These are phyloP conservation scores for Conoideocrella luteorostrata DNA, from an alignment of 2,329 filamentous ascomycete genomes.

Conservation along the genomic window DNA sequence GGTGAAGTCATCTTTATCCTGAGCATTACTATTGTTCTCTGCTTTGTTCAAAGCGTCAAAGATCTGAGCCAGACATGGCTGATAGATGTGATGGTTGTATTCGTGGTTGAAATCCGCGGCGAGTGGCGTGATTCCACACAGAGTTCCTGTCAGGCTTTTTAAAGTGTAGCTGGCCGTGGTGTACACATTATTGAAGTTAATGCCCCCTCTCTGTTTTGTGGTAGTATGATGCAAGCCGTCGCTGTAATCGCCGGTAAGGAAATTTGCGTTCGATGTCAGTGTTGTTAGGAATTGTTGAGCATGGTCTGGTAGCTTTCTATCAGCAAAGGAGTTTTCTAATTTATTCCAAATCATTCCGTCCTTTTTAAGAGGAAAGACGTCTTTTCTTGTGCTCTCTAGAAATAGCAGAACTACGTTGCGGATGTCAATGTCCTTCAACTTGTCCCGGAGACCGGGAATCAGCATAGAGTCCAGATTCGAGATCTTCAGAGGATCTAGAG, in stretches of 20 bases:
- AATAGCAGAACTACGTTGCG: no score
- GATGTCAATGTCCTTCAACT: constrained; percentile 30
- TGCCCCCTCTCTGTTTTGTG: no score
- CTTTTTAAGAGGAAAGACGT: no score
- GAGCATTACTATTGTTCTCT: background rate
- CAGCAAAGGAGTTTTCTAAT: constrained; percentile 23
- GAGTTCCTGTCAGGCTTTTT: no score
- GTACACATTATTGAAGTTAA: no score
- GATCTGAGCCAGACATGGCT: no score
- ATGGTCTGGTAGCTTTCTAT: constrained; percentile 24
- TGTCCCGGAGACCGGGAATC: constrained; percentile 17
- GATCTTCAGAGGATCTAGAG: constrained; percentile 31
- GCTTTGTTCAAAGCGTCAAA: background rate
- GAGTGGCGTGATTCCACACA: no score
- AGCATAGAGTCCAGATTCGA: constrained; percentile 30
- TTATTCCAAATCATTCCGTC: constrained; percentile 31
- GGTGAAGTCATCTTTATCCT: background rate
- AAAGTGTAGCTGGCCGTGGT: no score
- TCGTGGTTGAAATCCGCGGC: no score
- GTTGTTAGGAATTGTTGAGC: constrained; percentile 20
- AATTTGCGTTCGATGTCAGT: constrained; percentile 25
- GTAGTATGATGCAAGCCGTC: constrained; percentile 28
- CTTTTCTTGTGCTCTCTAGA: no score
- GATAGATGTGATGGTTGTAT: no score
- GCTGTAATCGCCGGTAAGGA: constrained; percentile 27